Evolutionary conservation across 352 stramenopile genomes (phyloP).

Genomic region (Stephanocyclus meneghinianus): DNA sequence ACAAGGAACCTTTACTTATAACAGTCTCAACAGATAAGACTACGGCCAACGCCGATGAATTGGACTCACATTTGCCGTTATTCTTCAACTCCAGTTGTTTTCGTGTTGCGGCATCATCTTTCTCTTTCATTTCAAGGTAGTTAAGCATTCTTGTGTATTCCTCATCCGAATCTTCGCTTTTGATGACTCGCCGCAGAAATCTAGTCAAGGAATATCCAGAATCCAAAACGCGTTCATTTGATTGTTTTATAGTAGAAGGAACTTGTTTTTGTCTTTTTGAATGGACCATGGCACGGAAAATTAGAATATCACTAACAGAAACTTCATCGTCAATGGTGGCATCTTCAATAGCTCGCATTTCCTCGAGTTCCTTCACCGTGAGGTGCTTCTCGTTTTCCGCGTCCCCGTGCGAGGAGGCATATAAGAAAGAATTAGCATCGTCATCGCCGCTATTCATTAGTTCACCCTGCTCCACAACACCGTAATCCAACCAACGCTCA

Average conservation of each 20-base stretch:
- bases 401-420: no score
- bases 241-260: not conserved
- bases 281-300: constrained; percentile 60
- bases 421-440: no score
- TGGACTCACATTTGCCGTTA: not conserved
- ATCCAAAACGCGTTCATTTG: not conserved
- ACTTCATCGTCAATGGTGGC: constrained; percentile 49
- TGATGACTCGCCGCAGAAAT: constrained; percentile 16
- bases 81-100: constrained; percentile 10
- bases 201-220: constrained; percentile 3
- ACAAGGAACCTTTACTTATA: constrained; percentile 43
- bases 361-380: constrained; percentile 35
- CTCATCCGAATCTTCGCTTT: constrained; percentile 31
- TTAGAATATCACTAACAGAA: constrained; percentile 54
- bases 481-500: constrained; percentile 43
- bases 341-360: constrained; percentile 61
- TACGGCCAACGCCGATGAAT: not conserved
- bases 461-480: not conserved
- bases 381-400: constrained; percentile 12
- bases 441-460: not conserved
- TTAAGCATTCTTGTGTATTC: constrained; percentile 48
- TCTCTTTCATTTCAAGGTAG: constrained; percentile 43
- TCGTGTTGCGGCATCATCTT: constrained; percentile 15
- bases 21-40: constrained; percentile 43
- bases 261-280: constrained; percentile 14